phyloP scores from a whole-genome alignment of 1,284 basidiomycete genomes.

The Ustilago trichophora region DNA sequence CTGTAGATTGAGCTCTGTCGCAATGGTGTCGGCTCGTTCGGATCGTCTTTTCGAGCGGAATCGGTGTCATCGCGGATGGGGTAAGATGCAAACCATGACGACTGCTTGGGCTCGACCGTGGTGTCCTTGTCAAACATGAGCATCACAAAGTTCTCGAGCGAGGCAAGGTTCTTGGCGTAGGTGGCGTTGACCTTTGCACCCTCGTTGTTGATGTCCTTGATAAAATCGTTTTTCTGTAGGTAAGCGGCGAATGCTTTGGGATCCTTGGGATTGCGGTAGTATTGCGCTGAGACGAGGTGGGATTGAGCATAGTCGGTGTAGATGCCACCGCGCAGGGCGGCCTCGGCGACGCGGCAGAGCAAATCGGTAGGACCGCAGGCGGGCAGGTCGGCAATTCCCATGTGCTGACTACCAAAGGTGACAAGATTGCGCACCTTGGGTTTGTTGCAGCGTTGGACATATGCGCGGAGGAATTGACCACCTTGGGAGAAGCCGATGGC shows the following conservation, averaged over 20 bases:
- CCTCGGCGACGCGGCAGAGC: conserved; percentile 72
- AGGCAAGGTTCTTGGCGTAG: conserved; percentile 58
- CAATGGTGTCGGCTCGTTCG: conserved; percentile 73
- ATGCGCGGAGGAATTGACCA: conserved; percentile 90
- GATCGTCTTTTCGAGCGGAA: background rate
- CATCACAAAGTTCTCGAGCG: conserved; percentile 66
- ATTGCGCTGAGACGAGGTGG: conserved; percentile 78
- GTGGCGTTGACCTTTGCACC: conserved; percentile 42
- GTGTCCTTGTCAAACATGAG: conserved; percentile 61
- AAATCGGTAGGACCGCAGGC: conserved; percentile 75
- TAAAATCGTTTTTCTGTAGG: conserved; percentile 72
- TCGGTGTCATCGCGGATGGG: conserved; percentile 44
- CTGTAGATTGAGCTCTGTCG: conserved; percentile 78
- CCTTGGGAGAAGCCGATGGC: conserved; percentile 59
- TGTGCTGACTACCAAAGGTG: conserved; percentile 71
- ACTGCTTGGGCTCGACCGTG: conserved; percentile 61
- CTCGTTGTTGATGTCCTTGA: conserved; percentile 68
- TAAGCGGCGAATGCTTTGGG: conserved; percentile 76
- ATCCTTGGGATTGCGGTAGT: conserved; percentile 81
- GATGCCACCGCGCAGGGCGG: conserved; percentile 77
- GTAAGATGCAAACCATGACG: conserved; percentile 62
- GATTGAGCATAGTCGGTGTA: conserved; percentile 72
- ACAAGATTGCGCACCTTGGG: conserved; percentile 72
- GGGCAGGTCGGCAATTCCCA: conserved; percentile 81
- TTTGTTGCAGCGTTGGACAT: conserved; percentile 81